These are phyloP conservation scores for Trichoderma reesei DNA, from an alignment of 495 filamentous ascomycete species.

Conservation along the genomic window DNA sequence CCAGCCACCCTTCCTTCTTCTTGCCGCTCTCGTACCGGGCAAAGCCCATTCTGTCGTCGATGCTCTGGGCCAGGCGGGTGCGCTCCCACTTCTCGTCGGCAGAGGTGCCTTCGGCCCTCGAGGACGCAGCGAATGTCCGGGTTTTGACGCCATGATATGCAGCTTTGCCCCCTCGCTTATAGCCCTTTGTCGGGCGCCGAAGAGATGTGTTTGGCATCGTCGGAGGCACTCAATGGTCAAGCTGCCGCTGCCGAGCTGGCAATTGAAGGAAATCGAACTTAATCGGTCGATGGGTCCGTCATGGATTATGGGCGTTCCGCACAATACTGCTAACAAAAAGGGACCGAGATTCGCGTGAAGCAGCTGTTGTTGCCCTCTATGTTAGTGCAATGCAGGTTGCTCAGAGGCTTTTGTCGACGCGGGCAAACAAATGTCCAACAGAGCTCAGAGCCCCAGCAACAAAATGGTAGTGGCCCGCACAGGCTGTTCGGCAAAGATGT, in stretches of 20 bases:
- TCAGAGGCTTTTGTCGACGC: neutral
- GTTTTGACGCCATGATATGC: conserved; percentile 44
- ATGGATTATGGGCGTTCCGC: neutral
- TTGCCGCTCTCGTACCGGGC: conserved; percentile 82
- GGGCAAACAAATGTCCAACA: neutral
- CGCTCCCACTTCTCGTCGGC: conserved; percentile 80
- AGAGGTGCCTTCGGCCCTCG: conserved; percentile 74
- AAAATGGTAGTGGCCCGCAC: neutral
- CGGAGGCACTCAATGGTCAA: neutral
- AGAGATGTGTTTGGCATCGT: conserved; percentile 41
- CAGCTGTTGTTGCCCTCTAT: neutral
- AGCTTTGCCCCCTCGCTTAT: conserved; percentile 41
- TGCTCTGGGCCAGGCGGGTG: conserved; percentile 70
- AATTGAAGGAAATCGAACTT: neutral
- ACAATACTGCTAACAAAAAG: neutral
- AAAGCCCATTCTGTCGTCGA: conserved; percentile 93
- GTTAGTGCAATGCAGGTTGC: neutral
- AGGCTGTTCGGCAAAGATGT: neutral
- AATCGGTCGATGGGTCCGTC: neutral
- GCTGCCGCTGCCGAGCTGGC: neutral
- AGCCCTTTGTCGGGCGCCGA: conserved; percentile 41
- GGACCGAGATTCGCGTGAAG: neutral
- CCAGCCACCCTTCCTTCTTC: conserved; percentile 82
- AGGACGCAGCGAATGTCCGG: conserved; percentile 68
- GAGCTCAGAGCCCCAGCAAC: neutral